Percentiles rank a stretch among this genome's conserved stretches.
Evolutionary conservation across 2,329 filamentous ascomycete species (phyloP).

Genomic region (Neopestalotiopsis rosae): DNA sequence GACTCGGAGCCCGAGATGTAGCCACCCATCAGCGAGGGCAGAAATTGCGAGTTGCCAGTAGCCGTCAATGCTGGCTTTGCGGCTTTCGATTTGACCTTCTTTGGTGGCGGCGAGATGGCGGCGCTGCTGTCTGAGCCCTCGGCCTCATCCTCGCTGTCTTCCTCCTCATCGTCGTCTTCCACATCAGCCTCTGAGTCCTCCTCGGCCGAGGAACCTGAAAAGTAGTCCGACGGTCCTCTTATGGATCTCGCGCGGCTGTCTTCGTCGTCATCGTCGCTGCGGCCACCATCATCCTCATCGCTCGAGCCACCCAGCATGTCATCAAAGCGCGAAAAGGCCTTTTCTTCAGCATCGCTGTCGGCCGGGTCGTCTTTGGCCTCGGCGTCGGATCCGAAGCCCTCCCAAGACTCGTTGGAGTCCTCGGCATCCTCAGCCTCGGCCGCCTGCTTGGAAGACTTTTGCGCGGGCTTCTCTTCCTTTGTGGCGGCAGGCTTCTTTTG

Average conservation of each 20-base stretch:
- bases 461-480: conserved; percentile 29
- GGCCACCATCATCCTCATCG: conserved; percentile 41
- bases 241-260: conserved; percentile 32
- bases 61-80: conserved; percentile 25
- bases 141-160: conserved; percentile 32
- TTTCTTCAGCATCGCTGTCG: conserved; percentile 34
- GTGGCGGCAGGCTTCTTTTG: conserved; percentile 25
- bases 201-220: conserved; percentile 20
- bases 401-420: conserved; percentile 31
- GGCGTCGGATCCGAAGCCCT: conserved; percentile 19
- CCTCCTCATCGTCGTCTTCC: background rate
- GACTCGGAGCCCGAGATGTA: conserved; percentile 80
- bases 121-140: conserved; percentile 30
- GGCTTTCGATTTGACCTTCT: conserved; percentile 36
- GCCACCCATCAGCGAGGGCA: conserved; percentile 78
- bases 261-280: conserved; percentile 34
- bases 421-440: conserved; percentile 21
- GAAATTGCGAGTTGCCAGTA: conserved; percentile 61
- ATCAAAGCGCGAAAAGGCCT: conserved; percentile 49
- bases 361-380: background rate
- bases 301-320: conserved; percentile 50
- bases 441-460: conserved; percentile 9
- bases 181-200: conserved; percentile 24
- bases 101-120: conserved; percentile 33
- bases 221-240: conserved; percentile 21